Evolutionary conservation across 148 eudicot genomes (phyloP).

Genomic region (Rhododendron mucronatum): DNA sequence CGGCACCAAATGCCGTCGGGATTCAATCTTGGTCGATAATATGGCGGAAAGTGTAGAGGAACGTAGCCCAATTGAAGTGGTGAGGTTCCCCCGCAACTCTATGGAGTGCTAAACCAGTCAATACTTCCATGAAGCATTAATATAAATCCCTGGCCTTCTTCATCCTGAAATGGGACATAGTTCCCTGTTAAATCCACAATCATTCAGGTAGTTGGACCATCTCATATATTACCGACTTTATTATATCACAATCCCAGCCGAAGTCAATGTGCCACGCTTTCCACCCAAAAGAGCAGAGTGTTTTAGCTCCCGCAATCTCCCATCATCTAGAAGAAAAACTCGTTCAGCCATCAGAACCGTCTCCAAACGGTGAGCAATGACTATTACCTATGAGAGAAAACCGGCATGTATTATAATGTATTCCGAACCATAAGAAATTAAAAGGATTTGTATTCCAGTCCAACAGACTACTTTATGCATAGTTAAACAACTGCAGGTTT

Average conservation of each 20-base stretch:
- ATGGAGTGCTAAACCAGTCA: background rate
- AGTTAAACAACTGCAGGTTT: background rate
- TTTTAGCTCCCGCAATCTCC: conserved; percentile 62
- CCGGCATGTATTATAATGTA: background rate
- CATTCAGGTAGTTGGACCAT: background rate
- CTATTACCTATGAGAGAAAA: conserved; percentile 54
- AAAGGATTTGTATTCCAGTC: background rate
- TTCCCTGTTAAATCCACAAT: background rate
- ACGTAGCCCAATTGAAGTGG: background rate
- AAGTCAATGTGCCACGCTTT: conserved; percentile 33
- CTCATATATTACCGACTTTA: background rate
- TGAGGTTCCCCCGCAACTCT: background rate
- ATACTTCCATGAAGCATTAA: background rate
- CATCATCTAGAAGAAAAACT: conserved; percentile 55
- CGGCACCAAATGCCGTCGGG: background rate
- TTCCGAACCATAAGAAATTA: background rate
- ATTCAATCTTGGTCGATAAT: background rate
- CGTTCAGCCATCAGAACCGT: conserved; percentile 90
- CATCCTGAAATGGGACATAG: too few species aligned
- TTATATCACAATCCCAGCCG: conserved; percentile 47
- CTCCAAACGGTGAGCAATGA: conserved; percentile 86
- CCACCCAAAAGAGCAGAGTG: conserved; percentile 51
- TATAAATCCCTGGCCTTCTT: background rate
- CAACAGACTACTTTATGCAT: background rate
- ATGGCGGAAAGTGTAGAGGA: background rate